phyloP scores from a whole-genome alignment of 2,329 filamentous ascomycete species.

The Aspergillus viridinutans region DNA sequence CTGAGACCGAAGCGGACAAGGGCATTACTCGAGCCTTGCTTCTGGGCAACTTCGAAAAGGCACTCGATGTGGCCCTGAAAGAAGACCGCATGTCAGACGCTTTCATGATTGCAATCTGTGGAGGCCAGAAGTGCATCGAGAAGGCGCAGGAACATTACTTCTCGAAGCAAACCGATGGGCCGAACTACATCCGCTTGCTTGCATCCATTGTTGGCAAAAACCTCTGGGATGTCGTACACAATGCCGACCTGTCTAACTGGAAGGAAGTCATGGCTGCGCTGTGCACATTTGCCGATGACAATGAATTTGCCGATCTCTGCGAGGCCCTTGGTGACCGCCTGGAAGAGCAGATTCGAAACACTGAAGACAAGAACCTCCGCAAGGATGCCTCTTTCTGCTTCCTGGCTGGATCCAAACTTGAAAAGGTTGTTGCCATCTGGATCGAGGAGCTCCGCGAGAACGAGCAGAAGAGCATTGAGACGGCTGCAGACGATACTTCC shows the following conservation, averaged over 20 bases:
- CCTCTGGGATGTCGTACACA: conserved; percentile 96
- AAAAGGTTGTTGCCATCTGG: conserved; percentile 97
- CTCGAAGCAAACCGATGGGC: conserved; percentile 72
- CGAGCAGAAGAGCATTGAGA: conserved; percentile 69
- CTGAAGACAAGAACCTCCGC: conserved; percentile 55
- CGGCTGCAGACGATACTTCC: conserved; percentile 66
- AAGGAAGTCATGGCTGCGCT: conserved; percentile 94
- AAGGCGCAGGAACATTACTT: conserved; percentile 92
- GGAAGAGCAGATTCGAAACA: conserved; percentile 58
- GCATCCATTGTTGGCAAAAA: conserved; percentile 94
- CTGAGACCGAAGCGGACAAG: conserved; percentile 80
- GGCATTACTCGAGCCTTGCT: conserved; percentile 82
- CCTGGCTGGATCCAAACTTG: conserved; percentile 88
- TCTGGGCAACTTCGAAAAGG: conserved; percentile 84
- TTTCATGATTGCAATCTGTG: conserved; percentile 96
- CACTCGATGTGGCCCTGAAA: conserved; percentile 80
- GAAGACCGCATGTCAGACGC: conserved; percentile 91
- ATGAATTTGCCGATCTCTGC: conserved; percentile 90
- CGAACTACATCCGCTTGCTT: conserved; percentile 87
- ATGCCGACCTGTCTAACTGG: conserved; percentile 89
- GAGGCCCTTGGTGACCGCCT: conserved; percentile 91
- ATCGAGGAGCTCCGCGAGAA: conserved; percentile 81
- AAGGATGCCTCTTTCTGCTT: conserved; percentile 97
- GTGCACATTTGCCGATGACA: conserved; percentile 89
- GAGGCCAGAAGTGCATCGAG: conserved; percentile 86